Conservation (phyloP, 1,284 basidiomycete genomes). For the Puccinia brachypodii region DNA sequence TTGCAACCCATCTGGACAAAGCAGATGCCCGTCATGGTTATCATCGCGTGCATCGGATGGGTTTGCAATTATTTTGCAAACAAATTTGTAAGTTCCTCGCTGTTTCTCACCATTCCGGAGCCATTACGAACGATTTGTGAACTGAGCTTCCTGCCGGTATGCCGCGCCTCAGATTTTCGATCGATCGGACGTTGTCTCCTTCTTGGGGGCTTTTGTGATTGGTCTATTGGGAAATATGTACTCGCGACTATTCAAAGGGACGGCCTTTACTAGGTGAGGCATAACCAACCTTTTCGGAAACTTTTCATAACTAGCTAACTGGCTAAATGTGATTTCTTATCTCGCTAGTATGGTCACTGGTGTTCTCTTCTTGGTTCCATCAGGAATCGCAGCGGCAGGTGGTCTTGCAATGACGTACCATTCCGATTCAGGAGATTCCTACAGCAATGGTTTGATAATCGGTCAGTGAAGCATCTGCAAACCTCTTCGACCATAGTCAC, state of each 20-base stretch:
- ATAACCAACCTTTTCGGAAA: background rate
- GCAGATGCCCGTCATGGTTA: conserved; percentile 77
- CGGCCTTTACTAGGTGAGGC: conserved; percentile 84
- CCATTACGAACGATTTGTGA: too few relatives aligned
- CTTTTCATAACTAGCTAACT: background rate
- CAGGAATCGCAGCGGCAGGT: conserved; percentile 80
- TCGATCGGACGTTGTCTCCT: conserved; percentile 76
- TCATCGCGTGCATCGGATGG: conserved; percentile 77
- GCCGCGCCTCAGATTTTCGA: conserved; percentile 67
- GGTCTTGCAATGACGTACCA: conserved; percentile 71
- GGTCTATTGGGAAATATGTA: conserved; percentile 79
- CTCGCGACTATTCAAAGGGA: conserved; percentile 79
- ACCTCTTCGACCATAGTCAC: background rate
- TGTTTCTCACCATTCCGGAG: background rate
- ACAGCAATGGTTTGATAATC: conserved; percentile 59
- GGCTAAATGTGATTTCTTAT: background rate
- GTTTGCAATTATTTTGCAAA: conserved; percentile 60
- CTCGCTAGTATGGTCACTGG: conserved; percentile 47
- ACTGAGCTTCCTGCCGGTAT: conserved; percentile 73
- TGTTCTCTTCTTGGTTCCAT: conserved; percentile 60
- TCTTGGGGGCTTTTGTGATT: conserved; percentile 82
- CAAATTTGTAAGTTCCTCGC: conserved; percentile 41
- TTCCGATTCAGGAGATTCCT: conserved; percentile 62
- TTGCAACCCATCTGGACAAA: conserved; percentile 70
- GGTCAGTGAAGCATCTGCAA: background rate